Base-by-base conservation (phyloP, 805 yeast genomes). In the Danielozyma ontarioensis region DNA sequence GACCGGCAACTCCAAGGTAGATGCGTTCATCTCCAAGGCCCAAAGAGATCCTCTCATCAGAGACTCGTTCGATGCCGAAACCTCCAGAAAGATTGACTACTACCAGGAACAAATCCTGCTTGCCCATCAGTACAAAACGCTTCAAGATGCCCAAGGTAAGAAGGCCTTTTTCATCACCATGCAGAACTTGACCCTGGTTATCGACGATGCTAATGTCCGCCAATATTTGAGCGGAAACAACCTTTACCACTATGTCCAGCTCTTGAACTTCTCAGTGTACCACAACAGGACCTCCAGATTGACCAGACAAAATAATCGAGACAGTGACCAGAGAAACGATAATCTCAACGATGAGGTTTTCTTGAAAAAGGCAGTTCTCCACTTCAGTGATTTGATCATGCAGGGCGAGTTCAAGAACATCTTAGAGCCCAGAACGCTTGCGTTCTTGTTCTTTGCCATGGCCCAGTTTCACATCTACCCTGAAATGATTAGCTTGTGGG, bases 401-500 rank as follows among this genome's bases (percentile, higher is more conserved):
- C 39, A 37, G 28, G 63, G 66, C 10, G 61, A 57, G 30, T 43
- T 64, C 27, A 51, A 48, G 13, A 32, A 33, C 12, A 46, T 53
- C 10, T 41, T 64, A 21, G 43, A 44, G 28, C 42, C 44, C 23
- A 42, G 46, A 17, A 41, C 48, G 11, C 40, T 64, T 27, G 50
- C 50, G 36, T 45, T 40, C 33, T 46, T 59, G 22, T 49, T 61
- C 39, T 51, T 44, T 32, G 49, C 67, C 28, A 58, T 66, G 68
- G 44, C 42, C 24, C 55, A 43, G 39, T 68, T 77, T 41, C 70
- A 74, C 30, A 64, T 79, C 37, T 69, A 73, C 29, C 68, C 73
- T 33, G 88, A 83, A 55, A 80, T 84, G 32, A 72, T 82, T 29
- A 68, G 72, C 39, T 68, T 80, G 39, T 83, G 93, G 93, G 83